These are phyloP conservation scores for Clavispora phyllophila DNA, from an alignment of 805 yeast genomes.

Conservation along the genomic window DNA sequence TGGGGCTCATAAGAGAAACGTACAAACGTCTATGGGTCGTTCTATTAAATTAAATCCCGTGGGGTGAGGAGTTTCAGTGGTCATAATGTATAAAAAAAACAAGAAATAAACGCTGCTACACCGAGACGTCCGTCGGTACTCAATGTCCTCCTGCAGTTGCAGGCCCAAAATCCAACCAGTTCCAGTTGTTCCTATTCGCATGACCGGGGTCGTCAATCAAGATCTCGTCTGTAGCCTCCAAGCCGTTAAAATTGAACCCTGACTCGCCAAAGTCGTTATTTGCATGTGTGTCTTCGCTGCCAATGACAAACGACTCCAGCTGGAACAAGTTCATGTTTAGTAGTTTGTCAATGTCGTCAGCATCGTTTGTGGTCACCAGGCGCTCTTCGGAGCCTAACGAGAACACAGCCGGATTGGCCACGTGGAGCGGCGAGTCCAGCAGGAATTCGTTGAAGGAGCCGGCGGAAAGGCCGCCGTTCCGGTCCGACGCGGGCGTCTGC, in stretches of 20 bases:
- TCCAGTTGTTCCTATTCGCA: slow-evolving; percentile 24
- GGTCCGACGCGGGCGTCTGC: background rate
- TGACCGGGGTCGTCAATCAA: slow-evolving; percentile 19
- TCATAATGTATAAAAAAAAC: background rate
- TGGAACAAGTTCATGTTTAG: slow-evolving; percentile 37
- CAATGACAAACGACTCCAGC: slow-evolving; percentile 26
- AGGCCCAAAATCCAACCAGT: slow-evolving; percentile 37
- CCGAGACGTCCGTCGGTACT: background rate
- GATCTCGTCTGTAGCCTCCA: slow-evolving; percentile 31
- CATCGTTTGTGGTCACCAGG: slow-evolving; percentile 10
- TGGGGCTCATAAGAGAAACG: no score
- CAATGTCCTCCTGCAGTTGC: slow-evolving; percentile 10
- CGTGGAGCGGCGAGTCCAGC: slow-evolving; percentile 1
- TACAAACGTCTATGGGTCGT: background rate
- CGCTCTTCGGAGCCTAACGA: slow-evolving; percentile 2
- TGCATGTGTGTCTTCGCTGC: slow-evolving; percentile 9
- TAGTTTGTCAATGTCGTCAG: slow-evolving; percentile 37
- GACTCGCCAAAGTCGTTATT: background rate
- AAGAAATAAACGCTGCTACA: background rate
- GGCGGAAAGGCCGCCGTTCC: background rate
- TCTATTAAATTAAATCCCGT: background rate
- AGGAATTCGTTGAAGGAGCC: slow-evolving; percentile 7
- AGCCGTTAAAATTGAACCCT: slow-evolving; percentile 13
- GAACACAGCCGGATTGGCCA: background rate
- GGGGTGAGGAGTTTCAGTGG: background rate